These are phyloP conservation scores for Cladorrhinum sp. DNA, from an alignment of 2,329 filamentous ascomycete species.

Conservation along the genomic window DNA sequence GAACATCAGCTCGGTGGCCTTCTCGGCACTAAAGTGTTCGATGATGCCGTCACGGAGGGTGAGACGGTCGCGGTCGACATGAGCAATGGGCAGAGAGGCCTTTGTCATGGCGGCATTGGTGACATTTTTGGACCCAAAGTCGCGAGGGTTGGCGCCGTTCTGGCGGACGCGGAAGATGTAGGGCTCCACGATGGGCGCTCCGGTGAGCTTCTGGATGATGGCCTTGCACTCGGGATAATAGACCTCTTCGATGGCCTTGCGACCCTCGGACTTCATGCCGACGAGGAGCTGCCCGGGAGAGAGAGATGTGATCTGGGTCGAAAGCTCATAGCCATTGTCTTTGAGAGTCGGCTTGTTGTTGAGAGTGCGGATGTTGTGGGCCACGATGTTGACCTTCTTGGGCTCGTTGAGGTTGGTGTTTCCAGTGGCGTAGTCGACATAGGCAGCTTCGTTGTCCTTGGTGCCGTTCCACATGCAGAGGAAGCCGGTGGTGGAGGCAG, in stretches of 20 bases:
- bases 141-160: constrained; percentile 6
- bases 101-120: constrained; percentile 3
- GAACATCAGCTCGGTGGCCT: not conserved
- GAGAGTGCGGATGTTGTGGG: constrained; percentile 4
- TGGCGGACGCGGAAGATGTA: constrained; percentile 10
- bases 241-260: not conserved
- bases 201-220: constrained; percentile 2
- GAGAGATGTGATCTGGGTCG: not conserved
- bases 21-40: not conserved
- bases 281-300: not conserved
- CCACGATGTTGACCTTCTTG: constrained; percentile 5
- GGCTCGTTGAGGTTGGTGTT: constrained; percentile 8
- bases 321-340: not conserved
- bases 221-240: constrained; percentile 7
- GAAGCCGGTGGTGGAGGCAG: constrained; percentile 6
- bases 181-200: constrained; percentile 2
- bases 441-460: not conserved
- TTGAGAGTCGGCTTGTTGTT: not conserved
- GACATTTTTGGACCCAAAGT: constrained; percentile 7
- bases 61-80: constrained; percentile 3
- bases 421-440: constrained; percentile 4
- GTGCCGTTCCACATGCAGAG: constrained; percentile 11
- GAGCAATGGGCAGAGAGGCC: constrained; percentile 1
- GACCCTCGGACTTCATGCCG: constrained; percentile 1
- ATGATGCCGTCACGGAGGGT: constrained; percentile 8